A percentile compares a stretch with the other conserved stretches of the same genome.
These are phyloP conservation scores for Atkinsonella texensis DNA, from an alignment of 2,329 filamentous ascomycete species.

Conservation along the genomic window DNA sequence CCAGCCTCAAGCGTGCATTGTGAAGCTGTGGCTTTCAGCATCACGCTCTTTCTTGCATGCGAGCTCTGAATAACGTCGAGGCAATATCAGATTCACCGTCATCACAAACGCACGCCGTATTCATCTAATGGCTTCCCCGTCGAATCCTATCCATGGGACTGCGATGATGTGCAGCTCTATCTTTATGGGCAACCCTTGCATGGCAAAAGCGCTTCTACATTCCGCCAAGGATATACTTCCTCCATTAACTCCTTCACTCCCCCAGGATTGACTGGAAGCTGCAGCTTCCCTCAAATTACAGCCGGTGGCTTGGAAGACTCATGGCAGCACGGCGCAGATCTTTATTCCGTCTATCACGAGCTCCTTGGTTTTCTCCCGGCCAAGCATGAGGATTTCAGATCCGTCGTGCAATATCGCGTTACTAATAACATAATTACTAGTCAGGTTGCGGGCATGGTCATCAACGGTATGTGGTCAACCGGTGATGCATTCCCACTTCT, in stretches of 20 bases:
- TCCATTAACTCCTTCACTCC: slow-evolving; percentile 54
- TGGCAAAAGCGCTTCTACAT: slow-evolving; percentile 38
- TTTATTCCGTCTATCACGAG: slow-evolving; percentile 64
- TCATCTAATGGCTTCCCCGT: slow-evolving; percentile 63
- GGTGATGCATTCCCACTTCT: slow-evolving; percentile 31
- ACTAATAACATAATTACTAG: slow-evolving; percentile 76
- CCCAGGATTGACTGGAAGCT: slow-evolving; percentile 58
- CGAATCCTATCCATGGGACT: slow-evolving; percentile 63
- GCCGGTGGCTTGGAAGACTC: slow-evolving; percentile 59
- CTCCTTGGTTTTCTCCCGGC: slow-evolving; percentile 55
- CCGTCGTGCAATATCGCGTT: slow-evolving; percentile 52
- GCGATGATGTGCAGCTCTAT: slow-evolving; percentile 56
- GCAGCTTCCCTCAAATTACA: slow-evolving; percentile 75
- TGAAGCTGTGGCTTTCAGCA: too few species aligned
- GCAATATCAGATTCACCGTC: slow-evolving; percentile 53
- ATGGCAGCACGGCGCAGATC: slow-evolving; percentile 62
- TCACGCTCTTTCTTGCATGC: neutral
- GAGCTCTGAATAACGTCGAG: neutral
- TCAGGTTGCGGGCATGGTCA: slow-evolving; percentile 65
- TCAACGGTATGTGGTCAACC: slow-evolving; percentile 54
- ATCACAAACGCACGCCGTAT: slow-evolving; percentile 78
- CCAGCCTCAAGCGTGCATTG: neutral
- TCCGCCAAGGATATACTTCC: slow-evolving; percentile 53
- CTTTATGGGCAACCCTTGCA: slow-evolving; percentile 51
- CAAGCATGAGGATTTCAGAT: slow-evolving; percentile 27